Base-by-base conservation (phyloP, 139 green algal species). In the Coelastrella sp. region DNA sequence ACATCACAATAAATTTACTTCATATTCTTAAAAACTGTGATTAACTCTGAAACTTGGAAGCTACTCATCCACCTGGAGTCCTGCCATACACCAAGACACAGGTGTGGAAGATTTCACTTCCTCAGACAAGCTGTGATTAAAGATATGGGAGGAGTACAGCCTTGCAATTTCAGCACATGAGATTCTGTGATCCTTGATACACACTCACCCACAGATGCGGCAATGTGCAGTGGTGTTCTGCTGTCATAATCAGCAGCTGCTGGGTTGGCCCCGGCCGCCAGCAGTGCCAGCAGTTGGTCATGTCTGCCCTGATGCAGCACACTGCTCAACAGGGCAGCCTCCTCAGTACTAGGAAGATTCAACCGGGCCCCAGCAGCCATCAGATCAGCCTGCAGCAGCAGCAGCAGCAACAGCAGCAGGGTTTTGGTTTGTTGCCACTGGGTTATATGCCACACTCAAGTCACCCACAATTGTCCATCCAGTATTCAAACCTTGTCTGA, bases 181-280 rank as follows among this genome's bases (percentile, higher is more conserved):
- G 10, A 4, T 24, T 27, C 8, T 35, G 8, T 25, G 6, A 25
- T 78, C 8, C 14, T 24, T 59, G 6, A 59, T 59, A 73, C 7
- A 10, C 7, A 24, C 81, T 75, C 65, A 85, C 87, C 78, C 78
- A 85, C 12, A 9, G 49, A 35, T 4, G 93, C 94, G 7, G 89
- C 91, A 56, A 95, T 93, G 90, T 97, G 95, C 70, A 96, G 90
- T 19, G 94, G 90, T 35, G 91, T 96, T 76, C 95, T 90, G 82
- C 93, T 85, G 91, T 97, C 95, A 63, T 95, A 96, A 87, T 96
- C 93, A 6, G 81, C 82, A 22, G 90, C 91, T 27, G 94, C 73
- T 8, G 93, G 81, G 20, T 93, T 27, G 6, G 92, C 93, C 4
- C 93, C 93, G 4, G 93, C 93, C 4, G n/a, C 20, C 60, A 96